These are phyloP conservation scores for Hypoxylon cercidicola DNA, from an alignment of 495 filamentous ascomycete genomes.

Conservation along the genomic window DNA sequence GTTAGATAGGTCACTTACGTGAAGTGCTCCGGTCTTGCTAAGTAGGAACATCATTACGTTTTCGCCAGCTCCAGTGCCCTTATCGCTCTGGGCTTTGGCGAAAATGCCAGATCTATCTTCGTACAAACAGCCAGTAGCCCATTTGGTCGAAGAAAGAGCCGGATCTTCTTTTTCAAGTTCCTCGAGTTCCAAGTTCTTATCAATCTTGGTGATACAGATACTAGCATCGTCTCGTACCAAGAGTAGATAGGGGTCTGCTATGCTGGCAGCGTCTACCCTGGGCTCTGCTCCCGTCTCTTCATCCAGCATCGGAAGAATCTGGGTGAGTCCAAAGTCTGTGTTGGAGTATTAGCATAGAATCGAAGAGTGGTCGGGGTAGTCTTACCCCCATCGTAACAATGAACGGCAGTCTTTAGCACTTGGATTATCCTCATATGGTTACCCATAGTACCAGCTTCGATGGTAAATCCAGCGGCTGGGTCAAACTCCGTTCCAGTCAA, in stretches of 20 bases:
- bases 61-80: conserved; percentile 53
- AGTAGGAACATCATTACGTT: conserved; percentile 79
- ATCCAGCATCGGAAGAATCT: conserved; percentile 90
- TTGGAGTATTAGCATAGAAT: conserved; percentile 39
- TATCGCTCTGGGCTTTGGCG: conserved; percentile 52
- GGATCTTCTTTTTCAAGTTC: conserved; percentile 73
- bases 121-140: conserved; percentile 85
- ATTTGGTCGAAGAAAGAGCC: conserved; percentile 66
- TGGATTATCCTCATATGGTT: conserved; percentile 82
- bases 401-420: conserved; percentile 81
- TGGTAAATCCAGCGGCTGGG: conserved; percentile 79
- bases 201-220: conserved; percentile 76
- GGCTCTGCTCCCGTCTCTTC: conserved; percentile 83
- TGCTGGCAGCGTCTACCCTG: conserved; percentile 80
- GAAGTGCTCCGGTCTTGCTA: conserved; percentile 73
- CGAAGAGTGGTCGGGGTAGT: conserved; percentile 46
- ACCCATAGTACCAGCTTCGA: conserved; percentile 82
- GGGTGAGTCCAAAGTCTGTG: conserved; percentile 82
- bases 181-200: conserved; percentile 85
- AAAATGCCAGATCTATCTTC: conserved; percentile 70
- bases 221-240: conserved; percentile 85
- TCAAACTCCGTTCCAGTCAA: conserved; percentile 85
- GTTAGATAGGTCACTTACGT: conserved; percentile 64
- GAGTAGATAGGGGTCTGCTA: conserved; percentile 87
- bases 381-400: conserved; percentile 88